phyloP scores from a whole-genome alignment of 2,329 filamentous ascomycete species.

The Diaporthe sp. region DNA sequence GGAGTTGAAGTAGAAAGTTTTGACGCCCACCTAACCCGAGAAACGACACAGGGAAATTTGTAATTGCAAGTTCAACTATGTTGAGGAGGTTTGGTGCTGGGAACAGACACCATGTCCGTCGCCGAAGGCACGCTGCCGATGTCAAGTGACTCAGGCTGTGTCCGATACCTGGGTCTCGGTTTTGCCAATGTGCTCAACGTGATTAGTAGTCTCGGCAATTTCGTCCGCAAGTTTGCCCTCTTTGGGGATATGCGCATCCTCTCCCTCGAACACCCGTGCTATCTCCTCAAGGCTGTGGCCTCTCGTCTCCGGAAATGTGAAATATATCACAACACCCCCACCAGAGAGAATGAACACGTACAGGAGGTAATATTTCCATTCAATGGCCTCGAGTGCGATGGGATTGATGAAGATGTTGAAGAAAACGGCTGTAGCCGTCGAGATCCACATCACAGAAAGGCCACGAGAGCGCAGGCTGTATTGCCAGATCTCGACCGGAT shows the following conservation, averaged over 20 bases:
- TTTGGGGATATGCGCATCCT: background rate
- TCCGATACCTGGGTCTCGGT: background rate
- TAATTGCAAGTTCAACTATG: background rate
- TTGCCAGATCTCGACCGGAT: constrained; percentile 59
- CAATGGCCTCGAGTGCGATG: constrained; percentile 36
- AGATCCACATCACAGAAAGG: constrained; percentile 42
- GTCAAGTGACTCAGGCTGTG: background rate
- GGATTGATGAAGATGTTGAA: constrained; percentile 37
- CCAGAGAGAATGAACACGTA: constrained; percentile 33
- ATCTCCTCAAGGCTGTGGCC: constrained; percentile 7
- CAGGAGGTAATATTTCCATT: constrained; percentile 39
- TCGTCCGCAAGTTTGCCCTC: background rate
- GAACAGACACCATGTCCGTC: background rate
- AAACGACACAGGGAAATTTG: background rate
- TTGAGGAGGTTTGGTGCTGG: background rate
- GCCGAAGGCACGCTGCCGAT: background rate
- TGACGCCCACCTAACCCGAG: no score
- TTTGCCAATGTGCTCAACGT: background rate
- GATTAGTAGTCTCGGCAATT: background rate
- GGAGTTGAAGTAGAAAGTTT: background rate
- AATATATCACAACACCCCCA: constrained; percentile 25
- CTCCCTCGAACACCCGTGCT: background rate
- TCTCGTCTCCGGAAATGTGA: constrained; percentile 36
- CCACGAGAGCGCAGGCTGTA: constrained; percentile 60
- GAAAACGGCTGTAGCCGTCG: constrained; percentile 23